Base-by-base conservation (phyloP, 2,329 filamentous ascomycete species). In the Myriosclerotinia curreyana region DNA sequence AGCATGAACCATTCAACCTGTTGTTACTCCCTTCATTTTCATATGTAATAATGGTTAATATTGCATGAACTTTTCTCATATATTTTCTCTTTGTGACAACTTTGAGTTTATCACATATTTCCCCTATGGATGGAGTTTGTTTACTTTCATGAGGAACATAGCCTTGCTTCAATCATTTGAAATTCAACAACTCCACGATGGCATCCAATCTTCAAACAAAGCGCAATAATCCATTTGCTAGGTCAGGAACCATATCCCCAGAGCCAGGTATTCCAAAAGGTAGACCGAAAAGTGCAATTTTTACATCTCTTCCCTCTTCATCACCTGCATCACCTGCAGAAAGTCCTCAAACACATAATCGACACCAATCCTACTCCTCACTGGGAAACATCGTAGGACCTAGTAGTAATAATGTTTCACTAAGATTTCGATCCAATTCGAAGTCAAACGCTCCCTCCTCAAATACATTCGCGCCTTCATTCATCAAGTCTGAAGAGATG, bases 391-490 rank as follows among this genome's bases (percentile, higher is more conserved):
- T 69, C 75, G 55, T 74, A 77, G 36, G 65, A 2, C 65, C 70
- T 22, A 68, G 63, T 64, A 71, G 72, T 48, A 66, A 62, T 50
- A 62, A 62, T 62, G 40, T 62, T 56, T 56, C 60, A 12, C 72
- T 72, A 34, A 75, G 79, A 38, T 76, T 76, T 66, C 79, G 83
- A 40, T 82, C 85, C 55, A 84, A 88, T 69, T 95, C 92, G 6
- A 83, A 84, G 68, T 86, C 83, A 65, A 84, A 81, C 71, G 83
- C 83, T 2, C 82, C 86, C 8, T 80, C 82, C 8, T 91, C 89
- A 0, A 89, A 85, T 69, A 99, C 95, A 1, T 99, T 99, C 79
- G 94, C 95, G 44, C 95, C 94, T 3, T 91, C 92, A 12, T 99
- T 99, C 77, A 98, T 99, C 78, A 95, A 94, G 76, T 86, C 87